phyloP scores from a whole-genome alignment of 1,284 basidiomycete species.

The Wallemia mellicola region DNA sequence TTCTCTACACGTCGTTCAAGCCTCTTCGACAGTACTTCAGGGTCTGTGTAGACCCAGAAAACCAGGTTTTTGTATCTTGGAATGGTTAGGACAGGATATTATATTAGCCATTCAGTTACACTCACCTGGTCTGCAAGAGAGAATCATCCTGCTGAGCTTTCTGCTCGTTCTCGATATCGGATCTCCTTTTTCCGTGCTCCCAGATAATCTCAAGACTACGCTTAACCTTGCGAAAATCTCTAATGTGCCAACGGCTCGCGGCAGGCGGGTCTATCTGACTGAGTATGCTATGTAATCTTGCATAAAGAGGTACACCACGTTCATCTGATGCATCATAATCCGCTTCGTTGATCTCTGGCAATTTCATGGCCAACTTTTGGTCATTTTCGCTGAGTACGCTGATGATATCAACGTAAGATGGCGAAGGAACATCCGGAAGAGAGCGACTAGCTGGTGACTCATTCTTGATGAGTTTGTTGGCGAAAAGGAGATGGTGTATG shows the following conservation, averaged over 20 bases:
- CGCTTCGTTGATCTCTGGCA: background rate
- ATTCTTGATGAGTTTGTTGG: conserved; percentile 13
- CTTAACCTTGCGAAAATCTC: conserved; percentile 64
- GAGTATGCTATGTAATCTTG: conserved; percentile 2
- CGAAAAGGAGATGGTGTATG: conserved; percentile 47
- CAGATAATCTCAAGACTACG: conserved; percentile 51
- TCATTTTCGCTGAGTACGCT: conserved; percentile 1
- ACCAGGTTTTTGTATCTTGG: conserved; percentile 52
- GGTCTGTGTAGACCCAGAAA: conserved; percentile 71
- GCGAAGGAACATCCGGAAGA: too few relatives aligned
- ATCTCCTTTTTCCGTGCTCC: conserved; percentile 33
- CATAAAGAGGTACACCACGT: conserved; percentile 6
- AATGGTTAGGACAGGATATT: background rate
- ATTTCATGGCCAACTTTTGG: background rate
- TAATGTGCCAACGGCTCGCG: conserved; percentile 77
- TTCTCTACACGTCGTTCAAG: conserved; percentile 53
- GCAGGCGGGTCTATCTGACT: conserved; percentile 34
- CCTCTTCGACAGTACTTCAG: conserved; percentile 29
- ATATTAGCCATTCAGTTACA: conserved; percentile 1
- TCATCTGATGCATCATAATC: conserved; percentile 7
- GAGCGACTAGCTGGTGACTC: too few relatives aligned
- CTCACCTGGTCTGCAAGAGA: conserved; percentile 6
- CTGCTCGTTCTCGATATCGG: conserved; percentile 35
- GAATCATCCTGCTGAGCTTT: conserved; percentile 22
- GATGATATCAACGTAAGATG: too few relatives aligned